phyloP scores from a whole-genome alignment of 129 eudicot species.

The Arctium lappa region DNA sequence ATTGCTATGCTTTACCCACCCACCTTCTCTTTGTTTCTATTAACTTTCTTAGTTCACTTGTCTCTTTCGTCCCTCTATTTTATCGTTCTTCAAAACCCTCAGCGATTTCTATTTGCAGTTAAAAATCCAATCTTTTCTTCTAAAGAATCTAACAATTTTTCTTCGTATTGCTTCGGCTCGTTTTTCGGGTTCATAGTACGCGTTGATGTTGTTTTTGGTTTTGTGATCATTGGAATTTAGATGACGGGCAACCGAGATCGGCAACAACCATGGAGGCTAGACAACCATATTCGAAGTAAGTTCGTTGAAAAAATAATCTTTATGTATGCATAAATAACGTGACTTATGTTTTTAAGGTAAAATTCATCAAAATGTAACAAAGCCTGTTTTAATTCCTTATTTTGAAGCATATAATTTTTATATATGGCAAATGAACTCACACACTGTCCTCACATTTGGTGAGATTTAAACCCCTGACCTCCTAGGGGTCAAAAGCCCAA shows the following conservation, averaged over 20 bases:
- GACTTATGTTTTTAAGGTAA: not conserved
- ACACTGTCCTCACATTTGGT: not conserved
- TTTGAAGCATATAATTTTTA: not conserved
- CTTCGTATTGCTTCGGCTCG: not conserved
- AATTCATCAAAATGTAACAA: not conserved
- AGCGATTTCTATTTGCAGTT: not conserved
- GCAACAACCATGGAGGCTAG: not conserved
- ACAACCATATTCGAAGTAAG: constrained; percentile 16
- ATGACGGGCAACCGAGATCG: not conserved
- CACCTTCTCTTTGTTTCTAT: not conserved
- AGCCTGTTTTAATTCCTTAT: not conserved
- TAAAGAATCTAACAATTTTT: not conserved
- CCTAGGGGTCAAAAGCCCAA: not conserved
- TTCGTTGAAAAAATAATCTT: not conserved
- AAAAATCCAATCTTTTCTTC: not conserved
- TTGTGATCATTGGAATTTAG: not conserved
- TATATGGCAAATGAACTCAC: not conserved
- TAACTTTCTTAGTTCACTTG: not conserved
- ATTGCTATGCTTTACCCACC: not conserved
- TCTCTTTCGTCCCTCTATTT: not conserved
- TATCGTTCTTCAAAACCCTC: not conserved
- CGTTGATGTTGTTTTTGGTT: not conserved
- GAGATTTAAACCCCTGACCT: not conserved
- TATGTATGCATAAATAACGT: not conserved
- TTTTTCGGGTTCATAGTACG: not conserved